phyloP scores from a whole-genome alignment of 1,139 yeast species.

The Scheffersomyces stambukii region DNA sequence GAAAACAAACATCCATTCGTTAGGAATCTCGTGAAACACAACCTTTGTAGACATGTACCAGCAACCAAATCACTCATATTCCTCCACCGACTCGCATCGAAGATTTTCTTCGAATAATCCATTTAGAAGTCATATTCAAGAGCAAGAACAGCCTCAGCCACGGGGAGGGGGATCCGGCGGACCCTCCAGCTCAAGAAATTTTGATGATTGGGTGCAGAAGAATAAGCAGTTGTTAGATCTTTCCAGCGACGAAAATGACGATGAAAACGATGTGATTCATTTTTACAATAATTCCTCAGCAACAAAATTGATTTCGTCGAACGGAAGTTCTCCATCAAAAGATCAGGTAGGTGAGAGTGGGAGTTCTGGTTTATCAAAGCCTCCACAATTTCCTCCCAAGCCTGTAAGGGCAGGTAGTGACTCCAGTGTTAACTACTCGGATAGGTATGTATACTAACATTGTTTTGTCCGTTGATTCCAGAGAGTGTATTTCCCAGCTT shows the following conservation, averaged over 20 bases:
- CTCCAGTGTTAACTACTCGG: conserved; percentile 34
- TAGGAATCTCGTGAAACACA: too few relatives aligned
- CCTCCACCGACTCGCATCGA: conserved; percentile 37
- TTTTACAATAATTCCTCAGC: too few relatives aligned
- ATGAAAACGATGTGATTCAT: conserved; percentile 6
- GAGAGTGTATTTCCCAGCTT: too few relatives aligned
- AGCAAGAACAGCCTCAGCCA: conserved; percentile 12
- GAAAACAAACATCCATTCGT: too few relatives aligned
- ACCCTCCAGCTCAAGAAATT: conserved; percentile 24
- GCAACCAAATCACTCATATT: conserved; percentile 34
- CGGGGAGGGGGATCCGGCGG: conserved; percentile 8
- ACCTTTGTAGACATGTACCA: conserved; percentile 41
- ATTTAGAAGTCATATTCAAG: conserved; percentile 31
- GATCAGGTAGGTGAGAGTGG: conserved; percentile 1
- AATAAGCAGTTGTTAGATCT: conserved; percentile 41
- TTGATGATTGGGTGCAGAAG: conserved; percentile 50
- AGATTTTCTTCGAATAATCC: conserved; percentile 60
- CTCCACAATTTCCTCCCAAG: conserved; percentile 22
- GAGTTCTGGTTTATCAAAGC: conserved; percentile 14
- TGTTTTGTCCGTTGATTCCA: conserved; percentile 2
- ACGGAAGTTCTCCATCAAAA: conserved; percentile 1
- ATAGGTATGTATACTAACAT: conserved; percentile 27
- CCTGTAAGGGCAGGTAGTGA: conserved; percentile 36
- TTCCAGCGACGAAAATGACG: conserved; percentile 40
- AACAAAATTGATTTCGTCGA: conserved; percentile 1